phyloP scores from a whole-genome alignment of 2,329 filamentous ascomycete genomes.

The Xylariaceae sp. region DNA sequence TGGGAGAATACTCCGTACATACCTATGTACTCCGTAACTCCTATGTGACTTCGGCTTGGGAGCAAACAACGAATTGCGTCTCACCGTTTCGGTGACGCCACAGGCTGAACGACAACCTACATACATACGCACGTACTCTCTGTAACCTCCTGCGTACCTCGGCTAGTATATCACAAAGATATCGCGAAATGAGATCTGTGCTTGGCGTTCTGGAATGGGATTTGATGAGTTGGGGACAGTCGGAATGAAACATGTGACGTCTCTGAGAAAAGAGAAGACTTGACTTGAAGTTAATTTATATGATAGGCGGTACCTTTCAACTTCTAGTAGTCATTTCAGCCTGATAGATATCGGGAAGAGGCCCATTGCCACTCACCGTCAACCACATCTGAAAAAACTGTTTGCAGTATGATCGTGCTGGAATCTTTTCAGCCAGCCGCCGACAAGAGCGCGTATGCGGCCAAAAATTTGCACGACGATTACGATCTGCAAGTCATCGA shows the following conservation, averaged over 20 bases:
- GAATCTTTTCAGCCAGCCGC: not conserved
- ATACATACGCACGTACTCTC: not conserved
- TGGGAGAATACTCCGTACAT: not conserved
- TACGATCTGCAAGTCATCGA: not conserved
- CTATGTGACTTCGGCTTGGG: too few relatives aligned
- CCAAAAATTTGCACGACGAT: not conserved
- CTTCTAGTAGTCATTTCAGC: too few relatives aligned
- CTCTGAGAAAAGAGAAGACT: not conserved
- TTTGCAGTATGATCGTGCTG: not conserved
- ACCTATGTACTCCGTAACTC: not conserved
- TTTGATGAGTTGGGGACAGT: not conserved
- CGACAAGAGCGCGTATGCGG: not conserved
- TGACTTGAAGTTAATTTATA: not conserved
- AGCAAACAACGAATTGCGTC: not conserved
- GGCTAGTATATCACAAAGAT: not conserved
- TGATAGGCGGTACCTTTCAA: not conserved
- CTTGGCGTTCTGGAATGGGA: not conserved
- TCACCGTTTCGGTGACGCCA: not conserved
- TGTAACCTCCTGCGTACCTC: not conserved
- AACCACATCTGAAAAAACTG: not conserved
- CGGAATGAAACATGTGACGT: not conserved
- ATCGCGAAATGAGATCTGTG: not conserved
- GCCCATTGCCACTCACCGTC: not conserved
- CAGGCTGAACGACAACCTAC: not conserved
- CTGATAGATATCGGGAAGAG: too few relatives aligned